Conservation (phyloP, 768 basidiomycete species). For the Pleurotus tuber-regium region DNA sequence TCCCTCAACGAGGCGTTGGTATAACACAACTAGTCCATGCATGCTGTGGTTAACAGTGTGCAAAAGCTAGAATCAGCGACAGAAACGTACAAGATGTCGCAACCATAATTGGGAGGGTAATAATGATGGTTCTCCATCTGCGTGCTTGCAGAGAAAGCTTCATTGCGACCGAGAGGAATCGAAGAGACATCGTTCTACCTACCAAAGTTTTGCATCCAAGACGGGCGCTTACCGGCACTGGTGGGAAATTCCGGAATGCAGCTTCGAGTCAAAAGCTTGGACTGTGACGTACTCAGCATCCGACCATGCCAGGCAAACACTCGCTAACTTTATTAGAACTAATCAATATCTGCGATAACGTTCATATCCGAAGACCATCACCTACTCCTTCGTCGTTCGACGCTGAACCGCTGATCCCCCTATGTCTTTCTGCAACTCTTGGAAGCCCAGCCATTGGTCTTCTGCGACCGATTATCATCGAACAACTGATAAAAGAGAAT, state of each 20-base stretch:
- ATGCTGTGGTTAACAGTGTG: neutral
- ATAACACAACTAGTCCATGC: constrained; percentile 53
- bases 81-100: constrained; percentile 54
- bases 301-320: neutral
- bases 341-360: constrained; percentile 73
- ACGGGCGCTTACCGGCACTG: neutral
- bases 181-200: too few relatives aligned
- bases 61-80: constrained; percentile 21
- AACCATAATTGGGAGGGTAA: constrained; percentile 62
- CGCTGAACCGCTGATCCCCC: constrained; percentile 49
- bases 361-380: constrained; percentile 33
- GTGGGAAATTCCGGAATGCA: neutral
- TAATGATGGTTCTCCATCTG: constrained; percentile 50
- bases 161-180: neutral
- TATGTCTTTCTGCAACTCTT: constrained; percentile 49
- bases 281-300: neutral
- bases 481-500: constrained; percentile 53
- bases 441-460: constrained; percentile 60
- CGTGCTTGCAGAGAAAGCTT: constrained; percentile 34
- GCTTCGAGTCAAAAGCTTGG: neutral
- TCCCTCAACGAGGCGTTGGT: constrained; percentile 59
- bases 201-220: neutral
- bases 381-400: constrained; percentile 27
- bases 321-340: constrained; percentile 52
- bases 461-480: constrained; percentile 54